Base-by-base conservation (phyloP, 2,329 filamentous ascomycete genomes). In the Curvularia sp. region DNA sequence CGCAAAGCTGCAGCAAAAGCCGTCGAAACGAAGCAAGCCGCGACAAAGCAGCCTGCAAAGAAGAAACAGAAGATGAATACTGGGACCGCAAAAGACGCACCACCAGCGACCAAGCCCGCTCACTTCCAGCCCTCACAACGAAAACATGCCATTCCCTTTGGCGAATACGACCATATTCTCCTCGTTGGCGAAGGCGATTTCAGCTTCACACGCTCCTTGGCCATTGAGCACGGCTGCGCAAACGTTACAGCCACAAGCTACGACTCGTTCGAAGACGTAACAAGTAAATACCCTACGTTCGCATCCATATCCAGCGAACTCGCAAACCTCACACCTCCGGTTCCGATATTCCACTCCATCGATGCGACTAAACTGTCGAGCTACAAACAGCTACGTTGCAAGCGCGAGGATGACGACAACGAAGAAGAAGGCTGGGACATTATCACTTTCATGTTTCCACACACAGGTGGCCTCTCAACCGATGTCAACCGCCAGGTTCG, bases 391-490 rank as follows among this genome's bases (percentile, higher is more conserved):
- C 46, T 77, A 55, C 39, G 70, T 55, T 66, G 65, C 25, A n/a
- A 39, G 13, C 57, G 69, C 9, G 65, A 60, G 12, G 63, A 61
- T 2, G 65, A 66, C 10, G 71, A 68, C 66, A 56, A 69, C 4
- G 76, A 80, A n/a, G 42, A 27, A 2, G 28, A 60, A 10, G 77
- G 81, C 3, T 93, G 90, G 83, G 88, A 96, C 76, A 85, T 87
- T 55, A 89, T 98, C 61, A 83, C 94, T 65, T 99, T 98, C 86
- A 97, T 97, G 82, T 99, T 99, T 78, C 95, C 95, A 34, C 95
- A 99, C 80, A 90, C 96, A 3, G 95, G 95, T 63, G 95, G 95
- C 45, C 89, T 96, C 70, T 90, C 87, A 64, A 98, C 90, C 67
- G 93, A 98, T 80, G 90, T 97, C 55, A 97, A 97, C 80, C 85